A percentile compares a stretch with the other conserved stretches of the same genome.
These are phyloP conservation scores for Xylaria sp. DNA, from an alignment of 2,329 filamentous ascomycete species.

Conservation along the genomic window DNA sequence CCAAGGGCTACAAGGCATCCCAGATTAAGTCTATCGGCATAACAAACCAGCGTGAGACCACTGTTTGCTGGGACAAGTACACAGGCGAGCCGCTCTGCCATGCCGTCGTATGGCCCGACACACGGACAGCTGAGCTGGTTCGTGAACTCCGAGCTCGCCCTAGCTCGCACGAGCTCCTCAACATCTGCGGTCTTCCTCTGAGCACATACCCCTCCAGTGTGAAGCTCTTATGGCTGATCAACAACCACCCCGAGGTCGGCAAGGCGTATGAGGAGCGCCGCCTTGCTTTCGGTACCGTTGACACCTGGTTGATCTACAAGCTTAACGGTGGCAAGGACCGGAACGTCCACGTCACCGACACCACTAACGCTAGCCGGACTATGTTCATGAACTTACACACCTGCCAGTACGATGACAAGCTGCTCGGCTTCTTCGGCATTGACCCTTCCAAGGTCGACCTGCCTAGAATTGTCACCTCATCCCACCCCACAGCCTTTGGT, in stretches of 20 bases:
- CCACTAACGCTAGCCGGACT: slow-evolving; percentile 81
- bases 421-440: slow-evolving; percentile 75
- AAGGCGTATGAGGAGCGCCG: slow-evolving; percentile 70
- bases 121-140: slow-evolving; percentile 66
- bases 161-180: slow-evolving; percentile 62
- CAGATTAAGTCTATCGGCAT: slow-evolving; percentile 77
- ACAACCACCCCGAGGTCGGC: slow-evolving; percentile 63
- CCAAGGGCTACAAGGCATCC: slow-evolving; percentile 60
- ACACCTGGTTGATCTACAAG: slow-evolving; percentile 81
- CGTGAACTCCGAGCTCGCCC: slow-evolving; percentile 66
- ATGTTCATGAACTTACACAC: slow-evolving; percentile 92
- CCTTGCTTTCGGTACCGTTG: slow-evolving; percentile 80
- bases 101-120: slow-evolving; percentile 88
- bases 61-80: slow-evolving; percentile 74
- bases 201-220: slow-evolving; percentile 85
- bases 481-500: slow-evolving; percentile 69
- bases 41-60: slow-evolving; percentile 87
- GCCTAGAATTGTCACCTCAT: slow-evolving; percentile 79
- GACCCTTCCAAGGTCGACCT: slow-evolving; percentile 62
- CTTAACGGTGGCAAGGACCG: slow-evolving; percentile 68
- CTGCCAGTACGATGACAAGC: slow-evolving; percentile 69
- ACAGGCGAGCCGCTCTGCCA: slow-evolving; percentile 78
- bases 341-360: slow-evolving; percentile 71
- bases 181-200: slow-evolving; percentile 73
- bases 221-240: slow-evolving; percentile 78